Evolutionary conservation across 345 rosid genomes (phyloP), one percentile per base, ranked within the genome.

Genomic region (Salix caprea): DNA sequence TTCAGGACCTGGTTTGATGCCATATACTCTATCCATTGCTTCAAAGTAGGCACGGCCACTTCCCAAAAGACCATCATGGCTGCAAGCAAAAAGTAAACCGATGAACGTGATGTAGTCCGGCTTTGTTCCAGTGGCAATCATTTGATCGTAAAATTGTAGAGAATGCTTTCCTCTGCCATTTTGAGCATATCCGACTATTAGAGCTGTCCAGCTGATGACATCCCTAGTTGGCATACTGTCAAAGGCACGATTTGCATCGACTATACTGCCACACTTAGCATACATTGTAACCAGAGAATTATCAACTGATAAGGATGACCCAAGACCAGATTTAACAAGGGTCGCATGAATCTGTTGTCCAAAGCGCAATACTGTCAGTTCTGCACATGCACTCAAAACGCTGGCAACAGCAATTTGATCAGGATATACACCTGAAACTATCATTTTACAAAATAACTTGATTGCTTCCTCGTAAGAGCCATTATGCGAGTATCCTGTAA

Each of bases 21-120:
- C 86, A 67, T 93, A 85, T 67, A 79, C 74, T 74, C 79, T 84
- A 36, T 77, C 77, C 98, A 95, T 95, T 4, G 96, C 85, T 19
- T 87, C 86, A 82, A 95, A 91, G 79, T 88, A 86, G 50, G 2
- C 39, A 67, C 83, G 83, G 65, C 91, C 93, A 36, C 85, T 86
- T 74, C 87, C 92, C 69, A 80, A 71, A 58, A 89, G 89, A 79
- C 94, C 97, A 1, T 90, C 88, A 83, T 95, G 99, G 82, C 97
- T 91, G 80, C 99, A 93, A 76, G 98, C 94, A 79, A 95, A 95
- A 79, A 93, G 79, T 85, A 95, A 67, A 67, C 99, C 99, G 16
- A 95, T 87, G 74, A 93, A 95, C 65, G 97, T 88, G 26, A 95
- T 75, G 80, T 75, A 90, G 79, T 95, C 97, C 2, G 99, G 98